Evolutionary conservation across 1,139 yeast genomes (phyloP), one percentile per base, ranked within the genome.

Genomic region (Groenewaldozyma sp.): DNA sequence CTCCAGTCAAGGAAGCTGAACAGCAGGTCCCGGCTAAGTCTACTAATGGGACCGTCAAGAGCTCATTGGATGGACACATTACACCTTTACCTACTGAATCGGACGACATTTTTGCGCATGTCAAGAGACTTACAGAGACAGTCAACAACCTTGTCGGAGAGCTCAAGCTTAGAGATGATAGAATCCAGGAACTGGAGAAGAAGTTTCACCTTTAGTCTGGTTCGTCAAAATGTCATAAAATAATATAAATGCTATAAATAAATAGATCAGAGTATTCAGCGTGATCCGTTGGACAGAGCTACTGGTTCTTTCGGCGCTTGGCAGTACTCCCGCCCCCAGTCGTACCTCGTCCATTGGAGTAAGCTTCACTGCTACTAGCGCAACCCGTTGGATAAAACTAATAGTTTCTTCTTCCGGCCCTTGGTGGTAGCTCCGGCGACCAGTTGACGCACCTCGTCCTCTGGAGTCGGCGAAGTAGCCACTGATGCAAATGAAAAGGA

Each of bases 321-420:
- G n/a, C n/a, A n/a, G n/a, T n/a, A n/a, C n/a, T n/a, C n/a, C n/a
- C n/a, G n/a, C n/a, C n/a, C n/a, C n/a, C n/a, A n/a, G n/a, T n/a
- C n/a, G n/a, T n/a, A n/a, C n/a, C n/a, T n/a, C n/a, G n/a, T n/a
- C n/a, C n/a, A n/a, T n/a, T n/a, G n/a, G n/a, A n/a, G n/a, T n/a
- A n/a, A n/a, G n/a, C n/a, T n/a, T n/a, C n/a, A n/a, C n/a, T n/a
- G n/a, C n/a, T n/a, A n/a, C n/a, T n/a, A n/a, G n/a, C n/a, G n/a
- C n/a, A n/a, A n/a, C 11, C 26, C 26, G 26, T 22, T 51, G 6
- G 56, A 46, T n/a, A n/a, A n/a, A 38, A 52, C 36, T 13, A 64
- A 48, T 13, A 64, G 63, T 22, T 62, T 55, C 50, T 60, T 60
- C 54, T 67, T 69, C 51, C 67, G 68, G 52, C 67, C 51, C 60